Conservation (phyloP, 23 red algal species). For the Gracilaria caudata region DNA sequence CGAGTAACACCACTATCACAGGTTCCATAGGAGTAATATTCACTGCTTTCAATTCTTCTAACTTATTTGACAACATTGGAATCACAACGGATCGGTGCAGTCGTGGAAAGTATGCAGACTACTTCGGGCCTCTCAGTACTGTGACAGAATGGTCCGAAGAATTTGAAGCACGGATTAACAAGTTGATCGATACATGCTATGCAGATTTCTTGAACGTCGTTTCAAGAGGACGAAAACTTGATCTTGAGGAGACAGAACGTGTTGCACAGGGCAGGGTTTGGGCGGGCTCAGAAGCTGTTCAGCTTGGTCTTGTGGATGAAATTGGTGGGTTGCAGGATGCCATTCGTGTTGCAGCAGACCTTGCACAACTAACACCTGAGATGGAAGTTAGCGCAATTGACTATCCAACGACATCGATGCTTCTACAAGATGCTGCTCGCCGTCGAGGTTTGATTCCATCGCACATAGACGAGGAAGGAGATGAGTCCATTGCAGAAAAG, state of each 20-base stretch:
- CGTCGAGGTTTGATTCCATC: constrained; percentile 53
- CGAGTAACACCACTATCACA: constrained; percentile 84
- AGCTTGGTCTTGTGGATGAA: constrained; percentile 83
- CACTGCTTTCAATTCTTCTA: constrained; percentile 55
- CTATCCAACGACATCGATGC: constrained; percentile 63
- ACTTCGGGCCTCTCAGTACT: constrained; percentile 49
- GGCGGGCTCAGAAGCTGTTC: constrained; percentile 79
- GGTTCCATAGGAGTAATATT: constrained; percentile 96
- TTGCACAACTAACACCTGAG: constrained; percentile 41
- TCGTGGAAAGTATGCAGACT: constrained; percentile 65
- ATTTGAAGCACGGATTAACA: constrained; percentile 62
- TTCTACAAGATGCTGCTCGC: constrained; percentile 52
- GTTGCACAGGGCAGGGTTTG: constrained; percentile 93
- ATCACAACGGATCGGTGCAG: constrained; percentile 78
- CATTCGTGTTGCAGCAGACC: constrained; percentile 56
- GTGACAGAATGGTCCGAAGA: constrained; percentile 79
- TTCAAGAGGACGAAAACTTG: constrained; percentile 67
- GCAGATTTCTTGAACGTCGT: constrained; percentile 81
- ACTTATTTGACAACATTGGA: constrained; percentile 87
- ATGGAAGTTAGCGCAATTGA: constrained; percentile 28
- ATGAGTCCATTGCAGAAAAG: constrained; percentile 54
- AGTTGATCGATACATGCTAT: constrained; percentile 73
- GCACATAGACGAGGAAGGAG: constrained; percentile 67
- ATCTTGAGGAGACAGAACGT: constrained; percentile 65
- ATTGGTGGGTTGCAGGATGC: constrained; percentile 87